Conservation (phyloP, 306 rosid species). For the Adenanthera pavonina region DNA sequence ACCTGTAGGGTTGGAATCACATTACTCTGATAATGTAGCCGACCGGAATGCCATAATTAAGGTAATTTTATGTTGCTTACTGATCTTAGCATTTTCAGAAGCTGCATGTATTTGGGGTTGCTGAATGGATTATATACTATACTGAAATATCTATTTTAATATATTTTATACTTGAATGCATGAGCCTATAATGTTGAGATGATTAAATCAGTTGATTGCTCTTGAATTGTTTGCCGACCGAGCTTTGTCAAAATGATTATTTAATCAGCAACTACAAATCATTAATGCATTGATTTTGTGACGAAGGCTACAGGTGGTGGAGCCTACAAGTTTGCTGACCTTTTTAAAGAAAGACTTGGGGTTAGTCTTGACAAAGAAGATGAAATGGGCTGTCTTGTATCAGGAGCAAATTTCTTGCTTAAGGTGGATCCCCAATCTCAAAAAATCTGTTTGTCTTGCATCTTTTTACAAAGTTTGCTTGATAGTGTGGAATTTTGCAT, state of each 20-base stretch:
- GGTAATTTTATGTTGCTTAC: conserved; percentile 52
- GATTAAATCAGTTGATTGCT: background rate
- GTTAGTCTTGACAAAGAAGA: conserved; percentile 98
- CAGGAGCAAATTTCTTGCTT: conserved; percentile 96
- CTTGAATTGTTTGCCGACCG: conserved; percentile 9
- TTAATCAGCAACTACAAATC: background rate
- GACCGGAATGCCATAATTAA: conserved; percentile 77
- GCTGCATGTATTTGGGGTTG: background rate
- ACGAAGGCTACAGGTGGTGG: conserved; percentile 99
- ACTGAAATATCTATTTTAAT: conserved; percentile 14
- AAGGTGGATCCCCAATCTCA: conserved; percentile 68
- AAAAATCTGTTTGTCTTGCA: conserved; percentile 32
- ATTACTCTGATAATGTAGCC: conserved; percentile 56
- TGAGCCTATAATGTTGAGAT: conserved; percentile 18
- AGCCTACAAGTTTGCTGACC: conserved; percentile 95
- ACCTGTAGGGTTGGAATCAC: conserved; percentile 65
- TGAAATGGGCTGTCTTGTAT: conserved; percentile 95
- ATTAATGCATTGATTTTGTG: conserved; percentile 42
- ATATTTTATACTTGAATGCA: conserved; percentile 5
- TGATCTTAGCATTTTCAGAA: conserved; percentile 24
- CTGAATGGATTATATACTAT: conserved; percentile 20
- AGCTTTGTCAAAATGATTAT: background rate
- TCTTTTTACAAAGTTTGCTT: conserved; percentile 8
- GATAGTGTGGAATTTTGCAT: conserved; percentile 15
- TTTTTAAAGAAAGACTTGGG: conserved; percentile 96